A percentile compares a stretch with the other conserved stretches of the same genome.
Evolutionary conservation across 1,284 basidiomycete species (phyloP).

Genomic region (Ustilago vetiveriae): DNA sequence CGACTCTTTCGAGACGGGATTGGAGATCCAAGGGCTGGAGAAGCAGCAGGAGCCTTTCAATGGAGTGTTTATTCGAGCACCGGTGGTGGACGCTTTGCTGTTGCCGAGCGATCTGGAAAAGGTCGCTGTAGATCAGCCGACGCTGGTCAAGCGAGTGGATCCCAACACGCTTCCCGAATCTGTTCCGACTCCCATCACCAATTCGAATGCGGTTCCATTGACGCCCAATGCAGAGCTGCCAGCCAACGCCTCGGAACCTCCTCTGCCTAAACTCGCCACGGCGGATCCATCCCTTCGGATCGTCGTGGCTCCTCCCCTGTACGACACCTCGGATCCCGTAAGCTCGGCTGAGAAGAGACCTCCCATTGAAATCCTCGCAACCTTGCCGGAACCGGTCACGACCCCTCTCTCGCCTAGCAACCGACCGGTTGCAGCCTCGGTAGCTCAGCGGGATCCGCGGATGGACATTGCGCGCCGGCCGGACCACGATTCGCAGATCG

Average conservation of each 20-base stretch:
- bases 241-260: constrained; percentile 12
- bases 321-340: constrained; percentile 27
- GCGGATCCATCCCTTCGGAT: constrained; percentile 24
- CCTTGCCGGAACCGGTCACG: constrained; percentile 74
- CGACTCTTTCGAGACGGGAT: constrained; percentile 86
- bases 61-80: constrained; percentile 94
- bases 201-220: constrained; percentile 17
- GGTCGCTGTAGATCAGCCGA: constrained; percentile 42
- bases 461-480: constrained; percentile 38
- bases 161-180: constrained; percentile 2
- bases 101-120: constrained; percentile 33
- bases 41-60: constrained; percentile 74
- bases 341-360: constrained; percentile 35
- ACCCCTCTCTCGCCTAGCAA: constrained; percentile 31
- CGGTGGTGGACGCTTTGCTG: constrained; percentile 71
- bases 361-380: constrained; percentile 74
- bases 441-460: constrained; percentile 17
- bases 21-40: constrained; percentile 76
- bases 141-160: constrained; percentile 33
- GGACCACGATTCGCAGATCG: constrained; percentile 73
- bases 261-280: constrained; percentile 14
- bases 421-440: constrained; percentile 17
- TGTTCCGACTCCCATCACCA: constrained; percentile 16
- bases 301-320: constrained; percentile 52
- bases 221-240: constrained; percentile 11